Conservation (phyloP, 345 rosid species). For the Crucihimalaya himalaica region DNA sequence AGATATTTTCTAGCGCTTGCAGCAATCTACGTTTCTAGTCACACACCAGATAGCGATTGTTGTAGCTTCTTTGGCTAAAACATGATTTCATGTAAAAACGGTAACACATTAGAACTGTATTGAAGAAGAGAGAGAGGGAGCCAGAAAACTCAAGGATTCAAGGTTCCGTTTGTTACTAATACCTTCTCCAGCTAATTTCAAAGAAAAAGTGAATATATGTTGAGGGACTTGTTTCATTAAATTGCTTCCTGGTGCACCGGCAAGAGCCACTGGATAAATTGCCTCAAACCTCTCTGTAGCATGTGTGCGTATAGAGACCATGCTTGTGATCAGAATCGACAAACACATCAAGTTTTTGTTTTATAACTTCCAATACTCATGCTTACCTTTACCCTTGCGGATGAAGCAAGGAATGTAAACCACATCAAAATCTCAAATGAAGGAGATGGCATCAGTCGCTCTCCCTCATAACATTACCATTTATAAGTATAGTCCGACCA, state of each 20-base stretch:
- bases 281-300: slow-evolving; percentile 68
- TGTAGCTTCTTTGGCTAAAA: neutral
- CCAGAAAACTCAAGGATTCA: neutral
- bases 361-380: slow-evolving; percentile 1
- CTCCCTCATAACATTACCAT: slow-evolving; percentile 55
- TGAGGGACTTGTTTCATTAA: no score
- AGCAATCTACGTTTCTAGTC: neutral
- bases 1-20: neutral
- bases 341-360: neutral
- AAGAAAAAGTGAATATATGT: neutral
- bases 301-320: slow-evolving; percentile 37
- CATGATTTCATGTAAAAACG: neutral
- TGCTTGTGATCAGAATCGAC: neutral
- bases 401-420: slow-evolving; percentile 56
- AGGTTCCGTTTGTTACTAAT: neutral
- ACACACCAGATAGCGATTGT: neutral
- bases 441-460: slow-evolving; percentile 60
- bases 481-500: slow-evolving; percentile 52
- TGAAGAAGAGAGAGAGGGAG: neutral
- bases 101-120: neutral
- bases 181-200: neutral
- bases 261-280: slow-evolving; percentile 61
- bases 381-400: slow-evolving; percentile 57
- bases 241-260: slow-evolving; percentile 51
- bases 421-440: slow-evolving; percentile 55